Evolutionary conservation across 257 asterid genomes (phyloP), one percentile per base, ranked within the genome.

Genomic region (Solanum megistacrolobum): DNA sequence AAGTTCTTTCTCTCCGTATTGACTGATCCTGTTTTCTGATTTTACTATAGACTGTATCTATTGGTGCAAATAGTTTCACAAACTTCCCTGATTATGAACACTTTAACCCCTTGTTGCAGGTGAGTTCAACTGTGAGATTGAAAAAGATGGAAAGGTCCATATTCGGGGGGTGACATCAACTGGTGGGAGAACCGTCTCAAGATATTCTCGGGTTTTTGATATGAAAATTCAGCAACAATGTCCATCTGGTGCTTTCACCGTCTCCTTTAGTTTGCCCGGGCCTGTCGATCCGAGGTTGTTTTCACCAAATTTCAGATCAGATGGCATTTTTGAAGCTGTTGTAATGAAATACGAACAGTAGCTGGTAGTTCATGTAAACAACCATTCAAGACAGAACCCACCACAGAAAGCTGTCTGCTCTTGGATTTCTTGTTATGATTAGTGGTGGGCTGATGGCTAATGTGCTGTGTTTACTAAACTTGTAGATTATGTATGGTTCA

Each of bases 261-360:
- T 96, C 62, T 94, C 90, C 87, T 96, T 96, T 92, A 89, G 90
- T 14, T 96, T 96, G 71, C 98, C 98, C 0, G 98, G 98, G 48
- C 95, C 98, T 25, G 98, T 96, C 62, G 98, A 96, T 88, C 98
- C 98, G 0, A 92, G 94, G 90, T 79, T 95, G 88, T 90, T 94
- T 69, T 62, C 91, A 52, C 96, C 96, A 86, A 87, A 62, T 85
- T 95, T 93, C 91, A 89, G 96, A 90, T 89, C 97, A 14, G 96
- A 96, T 88, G 98, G 98, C 86, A 92, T 95, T 87, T 94, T 96
- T n/a, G 99, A 96, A 91, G 99, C 89, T 9, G 92, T 95, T 3
- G 93, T 94, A 79, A 88, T 91, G 27, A 96, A 94, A 89, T 78
- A 86, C 35, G 91, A 91, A 88, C 65, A 87, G 87, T 87, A 66